These are phyloP conservation scores for Naematelia aurantialba DNA, from an alignment of 768 basidiomycete genomes.

Conservation along the genomic window DNA sequence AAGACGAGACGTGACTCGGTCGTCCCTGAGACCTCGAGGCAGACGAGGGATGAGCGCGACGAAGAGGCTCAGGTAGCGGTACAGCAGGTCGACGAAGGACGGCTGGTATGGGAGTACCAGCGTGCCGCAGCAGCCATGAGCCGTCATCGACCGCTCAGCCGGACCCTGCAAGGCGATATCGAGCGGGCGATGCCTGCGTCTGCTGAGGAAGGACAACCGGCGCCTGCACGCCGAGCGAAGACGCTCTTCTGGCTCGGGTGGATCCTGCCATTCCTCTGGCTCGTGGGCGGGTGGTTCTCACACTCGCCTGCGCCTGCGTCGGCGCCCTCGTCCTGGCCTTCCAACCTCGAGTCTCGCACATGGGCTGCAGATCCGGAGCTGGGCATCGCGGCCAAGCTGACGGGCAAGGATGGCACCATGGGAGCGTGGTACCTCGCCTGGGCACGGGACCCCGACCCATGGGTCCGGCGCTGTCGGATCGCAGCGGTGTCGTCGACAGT, in stretches of 20 bases:
- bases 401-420: neutral
- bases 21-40: neutral
- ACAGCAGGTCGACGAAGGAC: neutral
- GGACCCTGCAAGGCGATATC: neutral
- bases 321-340: no score
- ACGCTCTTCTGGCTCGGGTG: neutral
- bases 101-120: neutral
- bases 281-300: neutral
- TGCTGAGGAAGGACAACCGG: neutral
- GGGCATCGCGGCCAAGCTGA: neutral
- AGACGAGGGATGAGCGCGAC: neutral
- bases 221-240: neutral
- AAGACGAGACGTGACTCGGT: neutral
- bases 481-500: constrained; percentile 8
- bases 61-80: no score
- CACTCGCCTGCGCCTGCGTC: no score
- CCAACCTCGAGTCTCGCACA: no score
- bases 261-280: neutral
- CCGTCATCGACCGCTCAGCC: neutral
- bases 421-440: constrained; percentile 5
- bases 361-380: no score
- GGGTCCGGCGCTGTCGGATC: constrained; percentile 8
- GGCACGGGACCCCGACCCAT: constrained; percentile 15
- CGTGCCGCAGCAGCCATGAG: neutral
- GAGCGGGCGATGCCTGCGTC: neutral